Conservation (phyloP, 2,329 filamentous ascomycete genomes). For the Fusarium subglutinans region DNA sequence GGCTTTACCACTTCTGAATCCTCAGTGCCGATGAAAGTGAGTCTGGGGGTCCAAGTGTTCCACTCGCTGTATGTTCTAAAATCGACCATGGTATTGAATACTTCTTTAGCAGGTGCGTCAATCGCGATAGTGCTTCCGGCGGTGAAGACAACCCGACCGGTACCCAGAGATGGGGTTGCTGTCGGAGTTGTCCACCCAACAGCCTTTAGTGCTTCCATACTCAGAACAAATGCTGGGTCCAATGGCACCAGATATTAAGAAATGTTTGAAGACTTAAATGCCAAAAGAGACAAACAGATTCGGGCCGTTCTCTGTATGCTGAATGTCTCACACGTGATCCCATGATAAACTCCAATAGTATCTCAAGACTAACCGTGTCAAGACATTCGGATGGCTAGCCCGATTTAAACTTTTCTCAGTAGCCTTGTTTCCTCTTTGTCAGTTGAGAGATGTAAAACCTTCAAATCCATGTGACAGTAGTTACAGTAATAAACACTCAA, state of each 20-base stretch:
- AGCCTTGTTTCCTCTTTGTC: background rate
- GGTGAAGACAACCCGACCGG: background rate
- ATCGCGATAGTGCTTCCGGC: background rate
- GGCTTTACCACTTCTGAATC: background rate
- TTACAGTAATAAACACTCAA: too few species aligned
- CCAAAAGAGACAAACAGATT: too few species aligned
- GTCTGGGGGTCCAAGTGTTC: background rate
- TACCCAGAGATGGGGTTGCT: background rate
- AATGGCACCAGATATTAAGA: rapidly evolving
- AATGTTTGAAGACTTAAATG: background rate
- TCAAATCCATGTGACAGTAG: background rate
- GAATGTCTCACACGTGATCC: background rate
- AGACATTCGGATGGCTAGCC: background rate
- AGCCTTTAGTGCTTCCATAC: background rate
- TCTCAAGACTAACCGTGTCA: background rate
- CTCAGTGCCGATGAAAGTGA: background rate
- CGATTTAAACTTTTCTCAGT: background rate
- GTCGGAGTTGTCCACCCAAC: background rate
- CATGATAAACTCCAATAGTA: background rate
- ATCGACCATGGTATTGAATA: background rate
- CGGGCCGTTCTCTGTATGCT: background rate
- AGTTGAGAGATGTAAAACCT: background rate
- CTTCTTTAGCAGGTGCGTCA: background rate
- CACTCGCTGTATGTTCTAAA: background rate
- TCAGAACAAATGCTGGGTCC: too few species aligned